Evolutionary conservation across 805 yeast species (phyloP), one percentile per base, ranked within the genome.

Genomic region (Schizosaccharomyces japonicus): DNA sequence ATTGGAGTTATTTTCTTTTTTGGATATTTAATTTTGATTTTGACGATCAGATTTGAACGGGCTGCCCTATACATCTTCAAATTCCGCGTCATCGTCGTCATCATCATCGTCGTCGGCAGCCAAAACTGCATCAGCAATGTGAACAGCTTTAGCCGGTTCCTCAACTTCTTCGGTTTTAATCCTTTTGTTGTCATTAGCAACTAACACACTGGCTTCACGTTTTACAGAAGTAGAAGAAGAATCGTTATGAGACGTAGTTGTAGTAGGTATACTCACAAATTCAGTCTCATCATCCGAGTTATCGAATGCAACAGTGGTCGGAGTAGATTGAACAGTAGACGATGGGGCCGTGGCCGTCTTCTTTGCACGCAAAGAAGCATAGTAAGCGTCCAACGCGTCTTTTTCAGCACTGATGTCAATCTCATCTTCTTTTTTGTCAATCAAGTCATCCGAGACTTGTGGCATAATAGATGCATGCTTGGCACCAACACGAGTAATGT

Each of bases 311-410:
- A n/a, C n/a, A n/a, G n/a, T n/a, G n/a, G n/a, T n/a, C n/a, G 70
- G n/a, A n/a, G n/a, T n/a, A n/a, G n/a, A n/a, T n/a, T 65, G 70
- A 2, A 63, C 66, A 2, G 63, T 71, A 1, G 65, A 69, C 1
- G 67, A 71, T 0, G 65, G n/a, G 8, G 68, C 75, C 51, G 75
- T 80, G 47, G 68, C 68, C 4, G 72, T 77, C 57, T 78, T 80
- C 54, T 75, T 69, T 52, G 73, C 75, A 7, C 80, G 83, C 60
- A 80, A 66, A 54, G 77, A 75, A 7, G 83, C 83, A 58, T 81
- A 81, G 58, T 80, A 81, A 15, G 74, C 76, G n/a, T 73, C 69
- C 54, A 75, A 49, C 10, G 49, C 46, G 21, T 15, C n/a, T 21
- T 42, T 27, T 27, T 29, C 46, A 26, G 46, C 11, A 42, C 23